Conservation (phyloP, 805 yeast species). For the Starmerella tilneyi region DNA sequence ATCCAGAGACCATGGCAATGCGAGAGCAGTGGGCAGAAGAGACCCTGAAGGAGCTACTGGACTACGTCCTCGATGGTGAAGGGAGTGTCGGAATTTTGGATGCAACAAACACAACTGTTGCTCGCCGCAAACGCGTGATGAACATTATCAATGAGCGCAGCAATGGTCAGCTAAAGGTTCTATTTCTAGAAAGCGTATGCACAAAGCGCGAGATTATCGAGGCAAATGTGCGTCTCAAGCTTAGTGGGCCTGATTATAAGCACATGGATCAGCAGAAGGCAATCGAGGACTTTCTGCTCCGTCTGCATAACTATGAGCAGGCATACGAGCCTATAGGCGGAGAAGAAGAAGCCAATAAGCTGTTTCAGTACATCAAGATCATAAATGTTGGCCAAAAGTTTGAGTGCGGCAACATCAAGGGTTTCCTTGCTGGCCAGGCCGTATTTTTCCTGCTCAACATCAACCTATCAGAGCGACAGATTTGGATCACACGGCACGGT, state of each 20-base stretch:
- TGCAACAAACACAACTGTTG: constrained; percentile 79
- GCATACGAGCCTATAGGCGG: constrained; percentile 89
- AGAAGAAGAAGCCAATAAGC: constrained; percentile 48
- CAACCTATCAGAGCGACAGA: constrained; percentile 78
- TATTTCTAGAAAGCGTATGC: constrained; percentile 80
- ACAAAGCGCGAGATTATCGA: constrained; percentile 70
- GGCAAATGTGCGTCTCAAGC: constrained; percentile 70
- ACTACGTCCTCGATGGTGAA: constrained; percentile 64
- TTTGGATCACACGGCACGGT: constrained; percentile 93
- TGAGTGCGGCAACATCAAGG: constrained; percentile 80
- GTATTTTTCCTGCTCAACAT: constrained; percentile 81
- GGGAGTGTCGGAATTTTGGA: constrained; percentile 93
- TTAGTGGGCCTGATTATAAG: constrained; percentile 86
- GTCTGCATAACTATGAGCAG: constrained; percentile 72
- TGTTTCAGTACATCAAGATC: constrained; percentile 84
- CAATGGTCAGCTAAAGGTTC: constrained; percentile 49
- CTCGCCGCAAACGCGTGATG: constrained; percentile 56
- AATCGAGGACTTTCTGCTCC: constrained; percentile 65
- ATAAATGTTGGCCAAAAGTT: constrained; percentile 92
- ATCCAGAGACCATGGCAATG: constrained; percentile 48
- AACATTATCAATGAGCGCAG: constrained; percentile 33
- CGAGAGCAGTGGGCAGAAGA: constrained; percentile 96
- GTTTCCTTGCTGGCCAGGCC: constrained; percentile 84
- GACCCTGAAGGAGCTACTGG: constrained; percentile 71
- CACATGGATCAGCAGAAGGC: constrained; percentile 77